Base-by-base conservation (phyloP, 352 stramenopile species). In the Globisporangium polare region DNA sequence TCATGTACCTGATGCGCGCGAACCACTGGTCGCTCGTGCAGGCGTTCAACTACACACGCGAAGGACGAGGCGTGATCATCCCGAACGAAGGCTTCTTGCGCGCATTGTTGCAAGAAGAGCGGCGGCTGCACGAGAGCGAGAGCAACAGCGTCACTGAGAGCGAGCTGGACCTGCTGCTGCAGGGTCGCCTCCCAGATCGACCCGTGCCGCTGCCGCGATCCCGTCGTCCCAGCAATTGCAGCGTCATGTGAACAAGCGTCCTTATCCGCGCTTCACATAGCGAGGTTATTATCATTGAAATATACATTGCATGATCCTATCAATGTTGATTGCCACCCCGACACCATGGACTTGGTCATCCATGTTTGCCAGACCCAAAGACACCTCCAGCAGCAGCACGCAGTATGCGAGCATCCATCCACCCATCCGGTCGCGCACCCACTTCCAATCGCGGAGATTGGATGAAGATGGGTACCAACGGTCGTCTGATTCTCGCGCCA, bases 1-100 rank as follows among this genome's bases (percentile, higher is more conserved):
- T 90, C 69, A 72, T 87, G 60, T 89, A 84, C 55, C 60, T 92
- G 27, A 89, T 92, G 79, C 80, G 79, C 39, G 61, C 73, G 15
- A 66, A 80, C 31, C 43, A 66, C 26, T 80, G 72, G 74, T 86
- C 82, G 33, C 68, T 91, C 39, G 76, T 83, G 12, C 66, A 74
- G n/a, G 79, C 79, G 24, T 89, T 83, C 70, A 88, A 89, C 62
- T 74, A 78, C 33, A 69, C 69, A 31, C 73, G 72, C 43, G 47
- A 53, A 4, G 68, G 71, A 4, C 78, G 82, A n/a, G 78, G 74
- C 6, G 68, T 88, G 27, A 71, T 89, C 22, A 75, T 87, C 58
- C 82, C 80, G 20, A 88, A 89, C 49, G 69, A 81, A 54, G 82
- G 80, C 33, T 89, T 89, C 35, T 45, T 92, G 39, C 65, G 58